Percentiles rank a stretch among this genome's conserved stretches.
These are phyloP conservation scores for Boeremia lycopersici DNA, from an alignment of 2,329 filamentous ascomycete genomes.

Conservation along the genomic window DNA sequence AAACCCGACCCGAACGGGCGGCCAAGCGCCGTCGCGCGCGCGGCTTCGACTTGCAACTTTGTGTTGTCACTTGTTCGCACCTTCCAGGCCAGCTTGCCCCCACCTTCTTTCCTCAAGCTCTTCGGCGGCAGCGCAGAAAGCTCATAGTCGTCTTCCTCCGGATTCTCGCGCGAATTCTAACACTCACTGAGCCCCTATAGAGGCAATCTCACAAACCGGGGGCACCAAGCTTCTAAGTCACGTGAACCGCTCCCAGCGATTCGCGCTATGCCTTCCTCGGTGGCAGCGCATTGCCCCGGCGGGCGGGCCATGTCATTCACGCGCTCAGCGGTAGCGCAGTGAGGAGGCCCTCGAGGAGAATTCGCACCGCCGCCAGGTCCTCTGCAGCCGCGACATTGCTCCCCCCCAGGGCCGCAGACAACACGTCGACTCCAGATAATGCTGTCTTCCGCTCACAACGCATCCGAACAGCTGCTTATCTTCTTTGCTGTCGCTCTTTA, in stretches of 20 bases:
- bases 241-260: conserved; percentile 2
- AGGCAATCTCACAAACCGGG: conserved; percentile 9
- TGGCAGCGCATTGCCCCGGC: conserved; percentile 16
- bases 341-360: conserved; percentile 15
- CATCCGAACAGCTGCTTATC: conserved; percentile 32
- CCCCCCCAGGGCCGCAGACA: conserved; percentile 23
- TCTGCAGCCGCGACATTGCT: conserved; percentile 36
- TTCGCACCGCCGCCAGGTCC: conserved; percentile 33
- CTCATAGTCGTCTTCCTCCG: not conserved
- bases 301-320: conserved; percentile 24
- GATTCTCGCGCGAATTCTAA: not conserved
- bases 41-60: conserved; percentile 28
- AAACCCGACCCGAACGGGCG: conserved; percentile 18
- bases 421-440: conserved; percentile 33
- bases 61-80: conserved; percentile 25
- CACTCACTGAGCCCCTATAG: not conserved
- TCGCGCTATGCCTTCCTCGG: conserved; percentile 12
- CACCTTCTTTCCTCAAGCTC: conserved; percentile 18
- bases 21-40: conserved; percentile 22
- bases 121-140: conserved; percentile 7
- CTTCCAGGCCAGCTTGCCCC: conserved; percentile 26
- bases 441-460: conserved; percentile 28
- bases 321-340: conserved; percentile 19
- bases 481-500: conserved; percentile 39
- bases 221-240: conserved; percentile 9